Evolutionary conservation across 2,329 filamentous ascomycete species (phyloP).

Genomic region (Neopestalotiopsis sp.): DNA sequence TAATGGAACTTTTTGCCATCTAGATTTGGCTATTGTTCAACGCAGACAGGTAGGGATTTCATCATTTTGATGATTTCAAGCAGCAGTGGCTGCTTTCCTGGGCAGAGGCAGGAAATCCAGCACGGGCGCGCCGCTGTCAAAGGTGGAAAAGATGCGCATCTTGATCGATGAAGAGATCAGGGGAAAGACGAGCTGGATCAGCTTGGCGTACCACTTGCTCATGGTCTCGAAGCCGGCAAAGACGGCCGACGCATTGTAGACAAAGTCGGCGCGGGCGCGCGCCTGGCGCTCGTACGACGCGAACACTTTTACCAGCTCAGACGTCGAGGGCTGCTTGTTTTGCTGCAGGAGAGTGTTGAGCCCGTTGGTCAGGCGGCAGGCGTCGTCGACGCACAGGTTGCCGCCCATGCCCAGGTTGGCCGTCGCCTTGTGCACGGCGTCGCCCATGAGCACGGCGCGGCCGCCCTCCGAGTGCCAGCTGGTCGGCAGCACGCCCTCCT

Average conservation of each 20-base stretch:
- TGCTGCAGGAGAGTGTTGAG: background rate
- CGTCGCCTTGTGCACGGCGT: conserved; percentile 14
- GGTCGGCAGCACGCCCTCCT: conserved; percentile 12
- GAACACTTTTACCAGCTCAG: conserved; percentile 4
- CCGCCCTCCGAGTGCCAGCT: conserved; percentile 9
- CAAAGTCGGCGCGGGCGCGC: conserved; percentile 9
- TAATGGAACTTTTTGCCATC: no score
- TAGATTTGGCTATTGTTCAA: background rate
- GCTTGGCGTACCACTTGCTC: conserved; percentile 13
- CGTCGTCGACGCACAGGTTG: conserved; percentile 15
- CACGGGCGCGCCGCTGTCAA: conserved; percentile 8
- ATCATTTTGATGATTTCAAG: background rate
- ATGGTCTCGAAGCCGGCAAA: conserved; percentile 15
- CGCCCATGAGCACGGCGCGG: conserved; percentile 6
- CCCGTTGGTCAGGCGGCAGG: conserved; percentile 9
- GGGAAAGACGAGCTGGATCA: conserved; percentile 12
- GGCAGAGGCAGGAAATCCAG: conserved; percentile 11
- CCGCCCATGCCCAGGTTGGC: conserved; percentile 16
- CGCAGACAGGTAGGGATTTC: background rate
- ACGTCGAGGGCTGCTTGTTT: background rate
- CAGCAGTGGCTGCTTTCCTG: background rate
- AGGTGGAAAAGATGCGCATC: conserved; percentile 14
- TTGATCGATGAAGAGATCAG: conserved; percentile 4
- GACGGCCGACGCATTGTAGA: conserved; percentile 3
- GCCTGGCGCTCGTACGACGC: background rate